A percentile compares a stretch with the other conserved stretches of the same genome.
phyloP scores from a whole-genome alignment of 257 asterid species.

The Coffea eugenioides region DNA sequence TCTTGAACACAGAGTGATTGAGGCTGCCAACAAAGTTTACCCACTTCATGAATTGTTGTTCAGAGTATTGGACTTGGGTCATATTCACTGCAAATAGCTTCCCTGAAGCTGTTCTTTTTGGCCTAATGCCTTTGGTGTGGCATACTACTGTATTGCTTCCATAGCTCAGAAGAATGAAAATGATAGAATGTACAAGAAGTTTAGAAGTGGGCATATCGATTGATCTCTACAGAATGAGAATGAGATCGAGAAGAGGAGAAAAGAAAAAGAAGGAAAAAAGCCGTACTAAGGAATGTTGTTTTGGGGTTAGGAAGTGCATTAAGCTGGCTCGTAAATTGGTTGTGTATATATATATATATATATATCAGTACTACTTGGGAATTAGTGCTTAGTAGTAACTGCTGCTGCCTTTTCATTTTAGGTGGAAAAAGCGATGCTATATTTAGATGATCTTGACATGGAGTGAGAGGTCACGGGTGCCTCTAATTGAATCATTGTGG shows the following conservation, averaged over 20 bases:
- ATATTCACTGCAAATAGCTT: slow-evolving; percentile 35
- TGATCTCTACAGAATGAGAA: background rate
- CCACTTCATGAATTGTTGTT: slow-evolving; percentile 82
- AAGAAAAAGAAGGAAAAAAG: background rate
- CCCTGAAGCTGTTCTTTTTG: slow-evolving; percentile 27
- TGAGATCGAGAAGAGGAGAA: slow-evolving; percentile 11
- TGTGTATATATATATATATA: slow-evolving; percentile 18
- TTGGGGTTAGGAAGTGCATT: slow-evolving; percentile 24
- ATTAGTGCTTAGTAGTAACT: background rate
- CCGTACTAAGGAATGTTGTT: slow-evolving; percentile 2
- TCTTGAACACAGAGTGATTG: slow-evolving; percentile 66
- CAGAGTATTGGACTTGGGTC: slow-evolving; percentile 58
- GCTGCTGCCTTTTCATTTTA: slow-evolving; percentile 5
- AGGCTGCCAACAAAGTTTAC: slow-evolving; percentile 69
- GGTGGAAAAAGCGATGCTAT: slow-evolving; percentile 28
- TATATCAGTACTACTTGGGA: background rate
- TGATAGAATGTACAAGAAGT: slow-evolving; percentile 11
- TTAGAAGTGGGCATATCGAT: slow-evolving; percentile 26
- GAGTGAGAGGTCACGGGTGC: slow-evolving; percentile 51
- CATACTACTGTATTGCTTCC: slow-evolving; percentile 22
- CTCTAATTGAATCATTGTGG: slow-evolving; percentile 34
- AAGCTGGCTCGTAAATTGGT: slow-evolving; percentile 13
- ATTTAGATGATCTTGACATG: slow-evolving; percentile 23
- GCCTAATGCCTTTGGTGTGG: slow-evolving; percentile 58
- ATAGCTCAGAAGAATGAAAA: slow-evolving; percentile 31